Percentiles rank a stretch among this genome's conserved stretches.
Conservation (phyloP, 1,284 basidiomycete genomes). For the Phellinidium pouzarii region DNA sequence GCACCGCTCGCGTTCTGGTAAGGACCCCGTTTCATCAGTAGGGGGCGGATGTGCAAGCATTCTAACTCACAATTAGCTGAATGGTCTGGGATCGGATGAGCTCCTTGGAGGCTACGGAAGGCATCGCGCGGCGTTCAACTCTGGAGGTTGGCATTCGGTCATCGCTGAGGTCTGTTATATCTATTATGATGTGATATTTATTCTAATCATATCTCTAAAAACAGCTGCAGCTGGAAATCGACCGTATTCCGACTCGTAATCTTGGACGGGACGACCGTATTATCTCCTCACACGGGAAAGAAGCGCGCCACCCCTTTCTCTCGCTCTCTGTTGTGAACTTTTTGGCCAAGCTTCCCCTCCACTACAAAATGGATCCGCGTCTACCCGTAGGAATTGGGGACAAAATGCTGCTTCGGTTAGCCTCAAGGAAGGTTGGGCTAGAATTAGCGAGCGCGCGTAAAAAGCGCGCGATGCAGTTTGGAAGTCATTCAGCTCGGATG, state of each 20-base stretch:
- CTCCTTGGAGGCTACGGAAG: conserved; percentile 91
- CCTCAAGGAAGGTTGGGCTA: conserved; percentile 63
- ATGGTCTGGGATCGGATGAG: conserved; percentile 93
- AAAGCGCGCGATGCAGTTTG: conserved; percentile 98
- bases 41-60: background rate
- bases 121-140: conserved; percentile 73
- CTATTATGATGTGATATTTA: background rate
- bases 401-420: conserved; percentile 77
- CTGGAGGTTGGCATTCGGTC: conserved; percentile 64
- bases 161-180: conserved; percentile 63
- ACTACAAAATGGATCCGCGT: conserved; percentile 74
- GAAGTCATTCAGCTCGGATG: conserved; percentile 89
- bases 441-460: conserved; percentile 62
- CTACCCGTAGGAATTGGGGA: conserved; percentile 72
- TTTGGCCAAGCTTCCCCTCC: conserved; percentile 68
- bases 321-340: conserved; percentile 73
- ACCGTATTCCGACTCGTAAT: conserved; percentile 85
- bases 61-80: conserved; percentile 37
- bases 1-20: conserved; percentile 71
- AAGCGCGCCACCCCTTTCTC: conserved; percentile 87
- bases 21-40: background rate
- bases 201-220: conserved; percentile 2
- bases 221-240: conserved; percentile 90
- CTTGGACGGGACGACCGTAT: conserved; percentile 92
- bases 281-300: conserved; percentile 83